These are phyloP conservation scores for Emericellopsis cladophorae DNA, from an alignment of 2,329 filamentous ascomycete species.

Conservation along the genomic window DNA sequence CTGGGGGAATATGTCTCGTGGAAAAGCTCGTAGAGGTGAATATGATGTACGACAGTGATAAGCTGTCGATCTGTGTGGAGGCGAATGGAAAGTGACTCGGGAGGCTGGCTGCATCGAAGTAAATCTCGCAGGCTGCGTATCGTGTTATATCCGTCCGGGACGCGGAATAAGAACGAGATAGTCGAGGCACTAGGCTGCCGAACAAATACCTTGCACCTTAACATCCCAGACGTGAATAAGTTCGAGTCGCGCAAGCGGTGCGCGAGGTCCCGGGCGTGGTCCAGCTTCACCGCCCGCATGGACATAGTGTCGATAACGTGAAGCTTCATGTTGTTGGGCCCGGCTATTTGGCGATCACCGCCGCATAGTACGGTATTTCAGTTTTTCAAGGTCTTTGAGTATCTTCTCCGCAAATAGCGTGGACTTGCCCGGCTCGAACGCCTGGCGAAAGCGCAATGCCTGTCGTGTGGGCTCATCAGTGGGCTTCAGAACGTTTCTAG, in stretches of 20 bases:
- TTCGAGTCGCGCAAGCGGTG: neutral
- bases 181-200: neutral
- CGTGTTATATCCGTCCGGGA: neutral
- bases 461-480: neutral
- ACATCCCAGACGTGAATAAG: constrained; percentile 1
- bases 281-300: neutral
- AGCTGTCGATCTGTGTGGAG: constrained; percentile 1
- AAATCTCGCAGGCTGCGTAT: neutral
- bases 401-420: neutral
- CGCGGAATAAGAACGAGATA: neutral
- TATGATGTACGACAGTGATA: constrained; percentile 5
- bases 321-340: neutral
- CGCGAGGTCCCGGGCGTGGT: neutral
- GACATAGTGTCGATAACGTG: neutral
- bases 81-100: constrained; percentile 2
- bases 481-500: neutral
- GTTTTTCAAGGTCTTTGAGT: neutral
- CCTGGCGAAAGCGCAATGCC: constrained; percentile 12
- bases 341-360: neutral
- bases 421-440: neutral
- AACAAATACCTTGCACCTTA: constrained; percentile 1
- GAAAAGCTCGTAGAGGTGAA: constrained; percentile 30
- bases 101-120: constrained; percentile 1
- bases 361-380: neutral
- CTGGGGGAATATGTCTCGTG: constrained; percentile 25